Base-by-base conservation (phyloP, 495 filamentous ascomycete genomes). In the Pyronema domesticum region DNA sequence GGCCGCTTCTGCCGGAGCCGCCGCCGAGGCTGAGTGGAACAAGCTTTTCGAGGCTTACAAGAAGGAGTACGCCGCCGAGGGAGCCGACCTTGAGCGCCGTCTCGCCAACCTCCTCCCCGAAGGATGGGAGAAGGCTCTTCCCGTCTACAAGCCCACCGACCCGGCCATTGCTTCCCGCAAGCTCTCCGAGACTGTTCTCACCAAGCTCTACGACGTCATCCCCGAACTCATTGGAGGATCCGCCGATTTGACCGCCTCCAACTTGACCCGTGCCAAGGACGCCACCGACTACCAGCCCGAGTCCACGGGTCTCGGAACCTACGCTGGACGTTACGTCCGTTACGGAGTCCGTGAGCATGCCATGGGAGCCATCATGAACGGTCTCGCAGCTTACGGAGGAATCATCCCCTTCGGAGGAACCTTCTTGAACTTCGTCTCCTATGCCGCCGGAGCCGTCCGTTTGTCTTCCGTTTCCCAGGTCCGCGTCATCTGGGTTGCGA, bases 401-500 rank as follows among this genome's bases (percentile, higher is more conserved):
- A 74, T 94, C 67, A 83, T 99, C 65, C 91, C 91, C 51, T 93
- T 86, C 59, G 83, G 78, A 52, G 91, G 91, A 70, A 95, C 89
- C 64, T 99, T 99, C 82, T 75, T 99, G 57, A 99, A 99, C 83
- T 99, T 99, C 74, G 89, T 99, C 58, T 99, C 91, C 18, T 99
- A 99, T 69, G 89, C 86, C 58, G 86, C 91, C 59, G 91, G 91
- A 69, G 81, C 93, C 67, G 83, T 96, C 64, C 89, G 91, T 70
- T 80, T 99, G 23, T 94, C 88, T 46, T 79, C 93, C 35, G 76
- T 99, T 55, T 93, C 88, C 35, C 89, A 87, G 69, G 79, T 86
- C 67, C 89, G 89, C 60, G 78, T 79, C 68, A 89, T 99, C 75
- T 93, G 91, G 78, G 77, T 99, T 67, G 91, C 93, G 56, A 99